Base-by-base conservation (phyloP, 441 rosid genomes). In the Metrosideros polymorpha region DNA sequence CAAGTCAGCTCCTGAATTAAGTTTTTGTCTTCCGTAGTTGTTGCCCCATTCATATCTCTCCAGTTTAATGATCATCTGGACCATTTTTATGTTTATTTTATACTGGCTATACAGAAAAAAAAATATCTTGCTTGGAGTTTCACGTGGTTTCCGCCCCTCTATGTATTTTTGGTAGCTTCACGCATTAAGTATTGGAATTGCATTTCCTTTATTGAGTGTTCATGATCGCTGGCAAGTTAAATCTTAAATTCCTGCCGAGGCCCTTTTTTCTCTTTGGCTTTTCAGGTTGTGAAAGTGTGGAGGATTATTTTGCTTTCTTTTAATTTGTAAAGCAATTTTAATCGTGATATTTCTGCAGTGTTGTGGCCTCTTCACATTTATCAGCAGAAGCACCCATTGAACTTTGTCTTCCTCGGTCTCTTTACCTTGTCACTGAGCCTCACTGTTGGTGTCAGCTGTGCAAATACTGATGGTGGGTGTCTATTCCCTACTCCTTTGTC, bases 371-470 rank as follows among this genome's bases (percentile, higher is more conserved):
- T 97, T 84, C 98, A 96, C 61, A 87, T 95, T 51, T 97, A 95
- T 89, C 99, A 95, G 92, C 99, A 97, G 93, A 96, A 94, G 91
- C 99, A 97, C 89, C 99, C 99, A 5, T 87, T 96, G 89, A 97
- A 96, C 91, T 91, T 97, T 89, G 90, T 97, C 88, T 85, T 97
- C 87, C 96, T 97, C 4, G 96, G 95, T 30, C 95, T 96, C 86
- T 97, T 97, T 91, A 96, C 99, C n/a, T 86, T 92, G 85, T 95
- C 98, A 4, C 89, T 97, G 85, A 96, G 99, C 90, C 89, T 97
- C 85, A 91, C 97, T 86, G 96, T 97, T 66, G 99, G 98, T 79
- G 93, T 94, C 75, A 93, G 96, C 91, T 96, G 98, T 51, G 98
- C 99, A 84, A 95, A 96, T 90, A 95, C 96, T 3, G 96, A 96